Conservation (phyloP, 2,329 filamentous ascomycete genomes). For the Fusarium sp. region DNA sequence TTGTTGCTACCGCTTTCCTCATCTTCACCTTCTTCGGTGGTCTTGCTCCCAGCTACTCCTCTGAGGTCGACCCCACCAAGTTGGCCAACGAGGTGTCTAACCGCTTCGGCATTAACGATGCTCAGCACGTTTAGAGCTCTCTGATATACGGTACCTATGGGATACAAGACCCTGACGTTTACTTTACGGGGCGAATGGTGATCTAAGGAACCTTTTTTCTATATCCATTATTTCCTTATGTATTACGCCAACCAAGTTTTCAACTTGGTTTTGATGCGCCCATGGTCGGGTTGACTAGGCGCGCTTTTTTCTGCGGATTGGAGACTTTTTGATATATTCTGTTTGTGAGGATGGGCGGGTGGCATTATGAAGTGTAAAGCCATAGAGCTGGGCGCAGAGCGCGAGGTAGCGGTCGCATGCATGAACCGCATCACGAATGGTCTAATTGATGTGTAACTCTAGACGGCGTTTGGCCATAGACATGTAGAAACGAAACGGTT, state of each 20-base stretch:
- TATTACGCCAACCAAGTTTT: conserved; percentile 35
- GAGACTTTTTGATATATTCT: conserved; percentile 48
- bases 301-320: conserved; percentile 45
- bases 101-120: conserved; percentile 58
- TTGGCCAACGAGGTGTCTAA: conserved; percentile 61
- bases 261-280: conserved; percentile 41
- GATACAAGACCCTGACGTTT: conserved; percentile 41
- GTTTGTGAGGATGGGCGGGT: conserved; percentile 45
- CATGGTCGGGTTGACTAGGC: conserved; percentile 42
- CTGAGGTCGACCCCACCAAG: conserved; percentile 64
- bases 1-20: conserved; percentile 69
- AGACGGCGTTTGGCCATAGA: conserved; percentile 57
- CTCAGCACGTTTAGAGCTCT: conserved; percentile 33
- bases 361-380: conserved; percentile 50
- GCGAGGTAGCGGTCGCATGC: conserved; percentile 50
- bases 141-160: conserved; percentile 26
- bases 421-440: conserved; percentile 51
- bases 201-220: conserved; percentile 47
- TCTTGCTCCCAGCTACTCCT: conserved; percentile 69
- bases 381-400: conserved; percentile 54
- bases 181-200: conserved; percentile 48
- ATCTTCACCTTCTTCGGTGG: conserved; percentile 78
- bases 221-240: conserved; percentile 39
- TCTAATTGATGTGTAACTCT: conserved; percentile 57
- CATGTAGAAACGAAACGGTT: conserved; percentile 54